These are phyloP conservation scores for Aegle marmelos DNA, from an alignment of 345 rosid species.

Conservation along the genomic window DNA sequence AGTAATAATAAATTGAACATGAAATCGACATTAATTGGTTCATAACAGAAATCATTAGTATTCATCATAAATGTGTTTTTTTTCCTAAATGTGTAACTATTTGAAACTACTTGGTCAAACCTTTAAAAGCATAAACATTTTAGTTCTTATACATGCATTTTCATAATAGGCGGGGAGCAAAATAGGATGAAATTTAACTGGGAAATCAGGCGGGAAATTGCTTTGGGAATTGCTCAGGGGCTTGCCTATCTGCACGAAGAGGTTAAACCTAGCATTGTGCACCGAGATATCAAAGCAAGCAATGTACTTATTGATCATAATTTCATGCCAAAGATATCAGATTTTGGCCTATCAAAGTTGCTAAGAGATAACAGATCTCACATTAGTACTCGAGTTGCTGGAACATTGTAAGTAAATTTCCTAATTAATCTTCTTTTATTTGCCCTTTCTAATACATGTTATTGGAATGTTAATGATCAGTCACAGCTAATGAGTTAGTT, in stretches of 20 bases:
- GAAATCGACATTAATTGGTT: background rate
- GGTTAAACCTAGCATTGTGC: constrained; percentile 47
- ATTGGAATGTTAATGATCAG: background rate
- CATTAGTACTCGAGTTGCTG: constrained; percentile 58
- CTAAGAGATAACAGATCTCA: constrained; percentile 38
- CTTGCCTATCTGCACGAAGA: constrained; percentile 59
- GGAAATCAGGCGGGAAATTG: constrained; percentile 40
- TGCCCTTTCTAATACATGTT: background rate
- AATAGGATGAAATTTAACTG: constrained; percentile 45
- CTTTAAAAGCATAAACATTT: background rate
- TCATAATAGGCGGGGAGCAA: constrained; percentile 39
- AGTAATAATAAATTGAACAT: background rate
- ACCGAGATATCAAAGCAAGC: constrained; percentile 61
- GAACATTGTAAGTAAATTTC: constrained; percentile 45
- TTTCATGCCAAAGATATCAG: constrained; percentile 53
- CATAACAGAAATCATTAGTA: too few species aligned
- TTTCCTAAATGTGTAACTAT: too few species aligned
- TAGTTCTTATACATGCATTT: constrained; percentile 2
- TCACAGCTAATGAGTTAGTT: constrained; percentile 16
- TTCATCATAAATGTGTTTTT: too few species aligned
- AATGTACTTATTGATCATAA: constrained; percentile 52
- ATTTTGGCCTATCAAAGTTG: constrained; percentile 59
- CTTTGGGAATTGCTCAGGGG: constrained; percentile 52
- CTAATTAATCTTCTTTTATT: background rate
- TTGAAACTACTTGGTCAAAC: too few species aligned